Evolutionary conservation across 2,329 filamentous ascomycete genomes (phyloP), one percentile per base, ranked within the genome.

Genomic region (Aspergillus felis): DNA sequence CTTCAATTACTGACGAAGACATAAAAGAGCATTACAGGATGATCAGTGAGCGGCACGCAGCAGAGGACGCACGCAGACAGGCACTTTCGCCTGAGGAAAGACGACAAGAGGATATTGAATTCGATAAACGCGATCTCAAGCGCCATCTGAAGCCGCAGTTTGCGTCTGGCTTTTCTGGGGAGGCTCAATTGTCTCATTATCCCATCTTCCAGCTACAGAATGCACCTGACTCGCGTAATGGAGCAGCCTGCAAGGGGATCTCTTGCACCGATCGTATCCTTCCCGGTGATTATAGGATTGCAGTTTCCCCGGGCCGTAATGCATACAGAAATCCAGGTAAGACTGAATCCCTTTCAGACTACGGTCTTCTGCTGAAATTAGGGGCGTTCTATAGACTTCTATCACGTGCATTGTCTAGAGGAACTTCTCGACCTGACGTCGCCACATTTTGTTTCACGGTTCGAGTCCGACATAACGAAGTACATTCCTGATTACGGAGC

Each of bases 371-470:
- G 42, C 32, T 38, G 2, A 32, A 44, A 47, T 46, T 41, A 25
- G 52, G 52, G 35, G 25, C 20, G 54, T 54, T 27, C 7, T 35
- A n/a, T 55, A 52, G 56, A 58, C 46, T 58, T 50, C 38, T 58
- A 58, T 50, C 56, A 58, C 49, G 56, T 58, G 38, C 25, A 41
- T 51, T 55, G 56, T 49, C 53, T 58, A 35, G 56, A 58, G 52
- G 25, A 58, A 29, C 56, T 58, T 28, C 53, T 58, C 49, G 27
- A 55, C 47, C 54, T 55, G 56, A 55, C 56, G 48, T 58, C 56
- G 10, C 41, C 49, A 38, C 56, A 55, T 20, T 55, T 55, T 22
- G 50, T 51, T 27, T 52, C 56, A 6, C 56, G 56, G 29, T 58
- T 58, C 38, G 56, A 58, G 51, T 32, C 25, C 51, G 56, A 55